phyloP scores from a whole-genome alignment of 768 basidiomycete genomes.

The Xerocomus potaroensis region DNA sequence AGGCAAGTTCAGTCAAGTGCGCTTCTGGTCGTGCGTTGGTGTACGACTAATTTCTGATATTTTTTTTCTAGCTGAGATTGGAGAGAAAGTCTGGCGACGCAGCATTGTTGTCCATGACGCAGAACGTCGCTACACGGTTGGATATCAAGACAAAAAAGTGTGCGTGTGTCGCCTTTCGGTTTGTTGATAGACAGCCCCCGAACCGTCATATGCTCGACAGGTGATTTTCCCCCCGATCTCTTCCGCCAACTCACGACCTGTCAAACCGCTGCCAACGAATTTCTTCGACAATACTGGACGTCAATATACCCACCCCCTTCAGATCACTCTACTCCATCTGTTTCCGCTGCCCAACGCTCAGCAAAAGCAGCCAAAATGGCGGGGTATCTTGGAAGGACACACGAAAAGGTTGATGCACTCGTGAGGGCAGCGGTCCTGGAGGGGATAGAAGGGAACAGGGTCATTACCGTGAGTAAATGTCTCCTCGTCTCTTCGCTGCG shows the following conservation, averaged over 20 bases:
- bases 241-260: conserved; percentile 83
- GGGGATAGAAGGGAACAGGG: conserved; percentile 56
- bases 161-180: conserved; percentile 29
- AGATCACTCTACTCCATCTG: conserved; percentile 48
- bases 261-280: conserved; percentile 93
- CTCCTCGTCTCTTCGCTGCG: conserved; percentile 6
- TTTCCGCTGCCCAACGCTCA: conserved; percentile 64
- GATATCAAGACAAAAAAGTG: conserved; percentile 65
- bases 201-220: conserved; percentile 34
- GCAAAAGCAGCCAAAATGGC: conserved; percentile 87
- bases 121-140: conserved; percentile 69
- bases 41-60: background rate
- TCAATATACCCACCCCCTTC: conserved; percentile 72
- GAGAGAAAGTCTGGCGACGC: conserved; percentile 65
- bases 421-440: conserved; percentile 56
- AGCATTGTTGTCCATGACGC: conserved; percentile 70
- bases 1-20: conserved; percentile 51
- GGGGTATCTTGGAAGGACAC: conserved; percentile 72
- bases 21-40: conserved; percentile 3
- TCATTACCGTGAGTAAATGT: conserved; percentile 55
- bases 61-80: conserved; percentile 50
- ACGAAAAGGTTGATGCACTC: conserved; percentile 79
- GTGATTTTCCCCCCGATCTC: conserved; percentile 73
- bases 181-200: background rate
- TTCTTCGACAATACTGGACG: conserved; percentile 94